Percentiles rank a stretch among this genome's conserved stretches.
Conservation (phyloP, 1,284 basidiomycete genomes). For the Hypsizygus ulmarius region DNA sequence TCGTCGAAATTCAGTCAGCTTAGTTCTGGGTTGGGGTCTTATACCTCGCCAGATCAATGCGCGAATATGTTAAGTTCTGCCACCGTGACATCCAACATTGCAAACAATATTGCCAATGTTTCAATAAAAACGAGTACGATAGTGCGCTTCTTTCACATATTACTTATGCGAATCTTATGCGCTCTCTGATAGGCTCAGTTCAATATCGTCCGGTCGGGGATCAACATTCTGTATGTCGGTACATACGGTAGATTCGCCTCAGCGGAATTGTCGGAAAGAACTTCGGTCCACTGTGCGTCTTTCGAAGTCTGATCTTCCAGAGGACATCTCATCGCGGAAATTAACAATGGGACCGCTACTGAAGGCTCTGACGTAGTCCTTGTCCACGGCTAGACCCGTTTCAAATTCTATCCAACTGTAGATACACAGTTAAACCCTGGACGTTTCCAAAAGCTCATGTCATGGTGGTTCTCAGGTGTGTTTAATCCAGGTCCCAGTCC, state of each 20-base stretch:
- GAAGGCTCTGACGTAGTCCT: constrained; percentile 47
- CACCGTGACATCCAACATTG: constrained; percentile 38
- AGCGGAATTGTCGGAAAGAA: constrained; percentile 43
- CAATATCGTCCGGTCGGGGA: constrained; percentile 40
- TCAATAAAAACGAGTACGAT: constrained; percentile 42
- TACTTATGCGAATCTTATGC: not conserved
- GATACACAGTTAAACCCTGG: constrained; percentile 14
- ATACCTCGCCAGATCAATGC: not conserved
- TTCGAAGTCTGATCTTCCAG: constrained; percentile 39
- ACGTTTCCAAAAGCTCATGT: no score
- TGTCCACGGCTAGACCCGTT: constrained; percentile 45
- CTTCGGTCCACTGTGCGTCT: constrained; percentile 49
- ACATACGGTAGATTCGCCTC: constrained; percentile 44
- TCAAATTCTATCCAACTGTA: constrained; percentile 49
- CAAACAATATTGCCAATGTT: constrained; percentile 37
- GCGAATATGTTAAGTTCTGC: constrained; percentile 32
- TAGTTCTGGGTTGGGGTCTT: constrained; percentile 40
- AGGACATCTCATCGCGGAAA: constrained; percentile 36
- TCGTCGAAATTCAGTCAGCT: constrained; percentile 43
- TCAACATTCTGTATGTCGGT: constrained; percentile 43
- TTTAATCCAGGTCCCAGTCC: constrained; percentile 43
- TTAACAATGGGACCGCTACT: constrained; percentile 40
- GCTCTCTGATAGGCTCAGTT: constrained; percentile 35
- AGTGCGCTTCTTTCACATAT: constrained; percentile 24
- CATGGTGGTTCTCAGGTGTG: constrained; percentile 36